phyloP scores from a whole-genome alignment of 1,139 yeast species.

The Candida labiduridarum region DNA sequence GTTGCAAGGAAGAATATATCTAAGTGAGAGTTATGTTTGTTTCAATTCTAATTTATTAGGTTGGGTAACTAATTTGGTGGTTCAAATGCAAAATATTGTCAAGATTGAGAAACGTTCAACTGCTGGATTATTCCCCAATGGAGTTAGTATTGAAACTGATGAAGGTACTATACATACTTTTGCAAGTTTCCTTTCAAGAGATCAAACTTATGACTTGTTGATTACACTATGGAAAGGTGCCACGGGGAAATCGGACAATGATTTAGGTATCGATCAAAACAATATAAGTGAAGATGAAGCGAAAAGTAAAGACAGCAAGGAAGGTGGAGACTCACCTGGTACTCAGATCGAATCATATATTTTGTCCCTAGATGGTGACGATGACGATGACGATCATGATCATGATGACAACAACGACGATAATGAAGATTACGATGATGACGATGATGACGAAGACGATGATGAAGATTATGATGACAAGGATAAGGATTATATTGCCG shows the following conservation, averaged over 20 bases:
- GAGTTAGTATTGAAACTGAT: conserved; percentile 72
- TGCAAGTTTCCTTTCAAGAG: conserved; percentile 87
- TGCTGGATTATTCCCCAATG: conserved; percentile 91
- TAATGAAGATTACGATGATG: conserved; percentile 16
- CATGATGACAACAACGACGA: conserved; percentile 19
- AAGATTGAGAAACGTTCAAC: conserved; percentile 79
- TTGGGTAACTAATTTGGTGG: conserved; percentile 83
- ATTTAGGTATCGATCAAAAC: background rate
- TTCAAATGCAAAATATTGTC: conserved; percentile 72
- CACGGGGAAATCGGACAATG: conserved; percentile 26
- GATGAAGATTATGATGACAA: conserved; percentile 16
- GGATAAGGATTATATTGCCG: conserved; percentile 12
- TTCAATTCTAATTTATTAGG: conserved; percentile 92
- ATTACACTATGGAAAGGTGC: conserved; percentile 54
- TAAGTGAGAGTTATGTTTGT: conserved; percentile 79
- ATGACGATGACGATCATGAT: conserved; percentile 18
- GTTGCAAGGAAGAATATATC: conserved; percentile 87
- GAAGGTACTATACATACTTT: conserved; percentile 66
- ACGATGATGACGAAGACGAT: conserved; percentile 15
- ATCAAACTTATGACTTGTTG: conserved; percentile 71
- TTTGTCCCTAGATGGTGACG: conserved; percentile 37
- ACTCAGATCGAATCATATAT: conserved; percentile 30
- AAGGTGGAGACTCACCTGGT: conserved; percentile 15
- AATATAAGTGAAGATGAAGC: conserved; percentile 12
- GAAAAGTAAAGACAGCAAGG: conserved; percentile 4